Conservation (phyloP, 176 grass and related monocot species). For the Echinochloa phyllopogon region DNA sequence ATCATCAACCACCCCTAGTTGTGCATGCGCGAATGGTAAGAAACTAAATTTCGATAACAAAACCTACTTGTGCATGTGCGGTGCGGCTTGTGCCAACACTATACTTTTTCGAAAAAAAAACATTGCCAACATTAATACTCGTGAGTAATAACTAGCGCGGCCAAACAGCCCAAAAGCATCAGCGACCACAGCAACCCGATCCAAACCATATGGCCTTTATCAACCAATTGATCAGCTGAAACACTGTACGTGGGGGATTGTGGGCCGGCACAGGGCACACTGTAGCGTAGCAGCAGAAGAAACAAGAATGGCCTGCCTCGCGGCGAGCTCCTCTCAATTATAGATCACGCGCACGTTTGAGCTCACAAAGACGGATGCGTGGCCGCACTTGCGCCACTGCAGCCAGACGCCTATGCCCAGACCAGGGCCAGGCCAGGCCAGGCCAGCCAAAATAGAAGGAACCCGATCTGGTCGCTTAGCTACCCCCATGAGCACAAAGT, state of each 20-base stretch:
- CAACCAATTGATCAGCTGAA: background rate
- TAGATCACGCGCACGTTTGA: background rate
- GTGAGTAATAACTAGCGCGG: no score
- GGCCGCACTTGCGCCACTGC: background rate
- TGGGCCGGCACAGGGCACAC: background rate
- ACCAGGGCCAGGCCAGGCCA: no score
- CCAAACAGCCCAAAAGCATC: background rate
- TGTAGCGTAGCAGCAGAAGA: background rate
- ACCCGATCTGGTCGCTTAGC: background rate
- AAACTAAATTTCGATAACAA: no score
- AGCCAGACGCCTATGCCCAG: background rate
- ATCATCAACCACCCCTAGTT: no score
- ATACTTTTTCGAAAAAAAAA: no score
- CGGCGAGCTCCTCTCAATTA: no score
- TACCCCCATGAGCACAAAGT: background rate
- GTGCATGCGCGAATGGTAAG: no score
- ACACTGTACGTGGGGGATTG: background rate
- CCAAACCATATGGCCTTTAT: background rate
- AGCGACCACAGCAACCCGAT: background rate
- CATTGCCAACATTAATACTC: background rate
- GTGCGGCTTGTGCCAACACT: background rate
- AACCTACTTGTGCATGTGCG: no score
- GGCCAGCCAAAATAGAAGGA: background rate
- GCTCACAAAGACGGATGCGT: background rate
- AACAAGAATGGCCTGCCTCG: background rate